Conservation (phyloP, 768 basidiomycete genomes). For the Tricholoma matsutake region DNA sequence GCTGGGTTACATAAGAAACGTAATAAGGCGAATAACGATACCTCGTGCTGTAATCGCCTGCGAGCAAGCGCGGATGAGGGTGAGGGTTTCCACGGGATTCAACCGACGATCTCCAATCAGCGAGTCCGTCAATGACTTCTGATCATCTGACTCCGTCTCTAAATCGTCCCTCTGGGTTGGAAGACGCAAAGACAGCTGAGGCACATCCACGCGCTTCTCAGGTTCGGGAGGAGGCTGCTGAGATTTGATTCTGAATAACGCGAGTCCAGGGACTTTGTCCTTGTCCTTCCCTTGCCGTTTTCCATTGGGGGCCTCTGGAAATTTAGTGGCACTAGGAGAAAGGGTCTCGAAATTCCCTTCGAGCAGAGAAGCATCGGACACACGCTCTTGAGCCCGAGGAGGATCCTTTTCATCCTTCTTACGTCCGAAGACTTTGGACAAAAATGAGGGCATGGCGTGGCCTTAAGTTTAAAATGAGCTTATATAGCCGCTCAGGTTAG, state of each 20-base stretch:
- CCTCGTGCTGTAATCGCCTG: constrained; percentile 63
- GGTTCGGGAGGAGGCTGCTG: constrained; percentile 34
- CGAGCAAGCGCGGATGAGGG: constrained; percentile 67
- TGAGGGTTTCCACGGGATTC: constrained; percentile 58
- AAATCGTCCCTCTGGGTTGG: constrained; percentile 56
- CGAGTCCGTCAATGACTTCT: constrained; percentile 45
- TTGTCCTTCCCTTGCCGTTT: constrained; percentile 28
- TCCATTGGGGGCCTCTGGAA: constrained; percentile 33
- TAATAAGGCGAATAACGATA: constrained; percentile 28
- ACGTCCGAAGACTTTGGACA: constrained; percentile 76
- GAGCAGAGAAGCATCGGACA: constrained; percentile 47
- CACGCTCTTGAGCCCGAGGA: constrained; percentile 27
- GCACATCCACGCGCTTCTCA: constrained; percentile 38
- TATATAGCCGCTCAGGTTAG: constrained; percentile 4
- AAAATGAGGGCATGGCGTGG: constrained; percentile 61
- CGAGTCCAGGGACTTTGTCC: constrained; percentile 43
- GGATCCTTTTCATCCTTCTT: constrained; percentile 58
- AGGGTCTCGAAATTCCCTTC: constrained; percentile 77
- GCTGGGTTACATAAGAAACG: constrained; percentile 6
- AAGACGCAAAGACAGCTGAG: constrained; percentile 63
- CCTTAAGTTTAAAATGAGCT: constrained; percentile 18
- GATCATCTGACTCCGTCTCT: constrained; percentile 53
- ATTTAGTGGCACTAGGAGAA: constrained; percentile 43
- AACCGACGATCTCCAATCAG: constrained; percentile 57
- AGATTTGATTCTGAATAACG: constrained; percentile 50